Percentiles rank a stretch among this genome's conserved stretches.
Conservation (phyloP, 176 grass and related monocot species). For the Juncus effusus region DNA sequence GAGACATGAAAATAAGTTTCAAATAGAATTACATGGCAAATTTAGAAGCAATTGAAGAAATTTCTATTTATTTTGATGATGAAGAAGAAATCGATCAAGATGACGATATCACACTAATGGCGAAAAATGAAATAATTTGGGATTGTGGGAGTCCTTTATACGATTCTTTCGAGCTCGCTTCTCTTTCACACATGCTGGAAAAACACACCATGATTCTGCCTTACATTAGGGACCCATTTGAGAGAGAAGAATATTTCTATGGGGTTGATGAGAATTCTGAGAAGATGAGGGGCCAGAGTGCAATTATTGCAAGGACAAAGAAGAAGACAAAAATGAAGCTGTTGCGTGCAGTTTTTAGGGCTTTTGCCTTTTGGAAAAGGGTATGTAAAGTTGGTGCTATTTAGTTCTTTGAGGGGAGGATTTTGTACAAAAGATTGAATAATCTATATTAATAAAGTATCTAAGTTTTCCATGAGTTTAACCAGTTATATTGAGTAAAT, state of each 20-base stretch:
- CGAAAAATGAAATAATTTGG: conserved; percentile 17
- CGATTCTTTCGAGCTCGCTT: conserved; percentile 69
- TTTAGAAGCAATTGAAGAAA: conserved; percentile 28
- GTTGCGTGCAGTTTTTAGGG: conserved; percentile 16
- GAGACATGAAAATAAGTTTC: conserved; percentile 12
- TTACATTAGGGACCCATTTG: neutral
- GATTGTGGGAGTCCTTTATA: conserved; percentile 73
- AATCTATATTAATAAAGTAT: no score
- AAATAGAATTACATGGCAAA: neutral
- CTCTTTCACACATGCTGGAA: conserved; percentile 47
- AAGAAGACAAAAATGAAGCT: conserved; percentile 15
- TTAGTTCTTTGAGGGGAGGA: neutral
- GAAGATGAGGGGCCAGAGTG: neutral
- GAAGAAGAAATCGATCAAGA: neutral
- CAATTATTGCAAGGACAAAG: neutral
- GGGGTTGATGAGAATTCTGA: neutral
- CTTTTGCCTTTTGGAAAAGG: conserved; percentile 19
- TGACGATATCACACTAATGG: neutral
- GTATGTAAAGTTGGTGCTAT: conserved; percentile 19
- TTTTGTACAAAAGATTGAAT: no score
- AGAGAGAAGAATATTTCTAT: neutral
- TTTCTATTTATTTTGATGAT: neutral
- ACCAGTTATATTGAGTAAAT: no score
- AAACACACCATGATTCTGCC: conserved; percentile 31
- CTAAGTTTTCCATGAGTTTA: no score